Evolutionary conservation across 345 rosid genomes (phyloP), one percentile per base, ranked within the genome.

Genomic region (Populus deltoides): DNA sequence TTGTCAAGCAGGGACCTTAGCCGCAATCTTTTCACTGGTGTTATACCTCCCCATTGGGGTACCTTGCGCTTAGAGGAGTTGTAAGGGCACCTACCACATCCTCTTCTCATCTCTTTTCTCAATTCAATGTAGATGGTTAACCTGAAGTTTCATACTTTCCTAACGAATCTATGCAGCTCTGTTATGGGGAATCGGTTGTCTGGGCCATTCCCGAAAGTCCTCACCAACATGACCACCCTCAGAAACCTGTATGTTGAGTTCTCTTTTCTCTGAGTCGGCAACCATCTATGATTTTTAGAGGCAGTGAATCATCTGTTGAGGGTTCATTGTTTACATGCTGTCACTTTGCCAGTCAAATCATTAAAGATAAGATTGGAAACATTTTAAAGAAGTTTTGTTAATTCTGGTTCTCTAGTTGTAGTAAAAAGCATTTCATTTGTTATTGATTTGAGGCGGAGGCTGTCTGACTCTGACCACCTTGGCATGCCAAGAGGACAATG

Each of bases 121-220:
- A 8, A 6, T 1, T 43, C 33, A 22, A 27, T n/a, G 4, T n/a
- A 38, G 27, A 33, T 68, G 18, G 35, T 51, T 24, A 31, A 41
- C 35, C 25, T 31, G 17, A 13, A 31, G 65, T 15, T 47, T 31
- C 7, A 38, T 53, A 63, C 75, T 69, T 75, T 81, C 29, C 29
- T 61, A 35, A 31, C 39, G 75, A 29, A 31, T 8, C 41, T 49
- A 39, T 77, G 84, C 87, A 92, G 98, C 83, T 91, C 89, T 72
- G 79, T 94, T 43, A 94, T 94, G 98, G 98, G 98, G 81, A 94
- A 92, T 77, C 83, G 82, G 73, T 77, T 94, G 79, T 89, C 97
- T 20, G 98, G 97, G 71, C 86, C 97, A 57, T 94, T 94, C 74
- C 98, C 98, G 4, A 87, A 74, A 81, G 92, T 84, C 72, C 81